These are phyloP conservation scores for Blepharisma undulans DNA, from an alignment of 169 alveolate genomes.

Conservation along the genomic window DNA sequence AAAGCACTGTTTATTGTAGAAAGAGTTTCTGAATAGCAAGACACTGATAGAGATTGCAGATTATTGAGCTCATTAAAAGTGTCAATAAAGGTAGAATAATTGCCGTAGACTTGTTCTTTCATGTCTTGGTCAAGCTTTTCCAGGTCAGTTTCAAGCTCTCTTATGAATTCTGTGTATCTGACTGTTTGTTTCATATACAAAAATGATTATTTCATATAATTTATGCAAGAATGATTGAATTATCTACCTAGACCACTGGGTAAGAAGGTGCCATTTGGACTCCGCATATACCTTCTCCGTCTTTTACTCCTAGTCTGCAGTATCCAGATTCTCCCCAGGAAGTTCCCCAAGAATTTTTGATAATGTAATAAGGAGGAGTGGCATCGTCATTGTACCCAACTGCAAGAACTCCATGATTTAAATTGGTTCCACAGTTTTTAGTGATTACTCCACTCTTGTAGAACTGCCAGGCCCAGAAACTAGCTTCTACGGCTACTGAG, in stretches of 20 bases:
- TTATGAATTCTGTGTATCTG: conserved; percentile 6
- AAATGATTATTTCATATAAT: too few species aligned
- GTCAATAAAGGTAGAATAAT: background rate
- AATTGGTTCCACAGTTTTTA: conserved; percentile 74
- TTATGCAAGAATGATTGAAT: background rate
- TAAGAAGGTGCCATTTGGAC: background rate
- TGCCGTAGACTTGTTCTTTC: conserved; percentile 20
- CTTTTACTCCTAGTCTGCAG: conserved; percentile 54
- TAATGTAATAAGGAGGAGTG: conserved; percentile 50
- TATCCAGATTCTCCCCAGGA: conserved; percentile 76
- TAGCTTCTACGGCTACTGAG: conserved; percentile 94
- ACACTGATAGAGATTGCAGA: conserved; percentile 6
- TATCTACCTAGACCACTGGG: conserved; percentile 24
- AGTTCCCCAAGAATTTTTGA: conserved; percentile 78
- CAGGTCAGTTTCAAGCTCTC: conserved; percentile 9
- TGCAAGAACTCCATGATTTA: conserved; percentile 86
- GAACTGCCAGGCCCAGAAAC: conserved; percentile 83
- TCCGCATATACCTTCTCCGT: conserved; percentile 43
- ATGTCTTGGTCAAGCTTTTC: conserved; percentile 1
- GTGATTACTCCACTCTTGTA: conserved; percentile 80
- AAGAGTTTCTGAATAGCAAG: background rate
- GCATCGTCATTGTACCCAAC: conserved; percentile 64
- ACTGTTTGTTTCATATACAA: background rate
- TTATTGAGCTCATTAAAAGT: background rate
- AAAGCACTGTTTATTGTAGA: background rate